phyloP scores from a whole-genome alignment of 139 green algal genomes.

The Chlorella ohadii region DNA sequence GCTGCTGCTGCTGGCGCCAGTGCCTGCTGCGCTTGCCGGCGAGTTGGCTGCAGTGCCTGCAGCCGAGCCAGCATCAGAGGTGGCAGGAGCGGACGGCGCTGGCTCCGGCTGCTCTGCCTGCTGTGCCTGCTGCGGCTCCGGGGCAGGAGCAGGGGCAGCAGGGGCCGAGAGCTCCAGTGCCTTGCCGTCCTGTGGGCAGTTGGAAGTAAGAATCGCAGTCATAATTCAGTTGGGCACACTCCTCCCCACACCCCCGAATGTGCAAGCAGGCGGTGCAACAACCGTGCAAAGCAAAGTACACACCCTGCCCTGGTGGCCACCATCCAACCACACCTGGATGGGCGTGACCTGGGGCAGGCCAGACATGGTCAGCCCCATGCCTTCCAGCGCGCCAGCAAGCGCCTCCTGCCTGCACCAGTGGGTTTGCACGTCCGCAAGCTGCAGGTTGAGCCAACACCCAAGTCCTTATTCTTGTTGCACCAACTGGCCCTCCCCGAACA shows the following conservation, averaged over 20 bases:
- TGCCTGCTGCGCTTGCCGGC: neutral
- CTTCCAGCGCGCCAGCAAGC: neutral
- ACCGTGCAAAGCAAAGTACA: neutral
- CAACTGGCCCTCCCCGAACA: too few species aligned
- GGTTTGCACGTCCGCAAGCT: neutral
- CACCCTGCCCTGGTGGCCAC: neutral
- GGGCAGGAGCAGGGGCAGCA: neutral
- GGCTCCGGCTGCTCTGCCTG: neutral
- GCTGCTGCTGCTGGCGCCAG: neutral
- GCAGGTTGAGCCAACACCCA: too few species aligned
- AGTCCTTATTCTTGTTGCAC: too few species aligned
- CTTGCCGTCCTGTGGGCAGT: neutral
- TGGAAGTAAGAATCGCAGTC: too few species aligned
- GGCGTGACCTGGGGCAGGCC: neutral
- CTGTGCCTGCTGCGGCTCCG: neutral
- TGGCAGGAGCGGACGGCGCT: neutral
- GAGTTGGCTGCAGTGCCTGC: neutral
- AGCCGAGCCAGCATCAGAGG: neutral
- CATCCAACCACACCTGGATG: neutral
- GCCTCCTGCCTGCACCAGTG: neutral
- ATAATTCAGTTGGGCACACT: neutral
- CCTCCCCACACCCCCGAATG: neutral
- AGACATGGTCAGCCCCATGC: neutral
- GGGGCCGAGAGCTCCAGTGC: neutral
- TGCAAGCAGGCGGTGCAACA: too few species aligned